Evolutionary conservation across 305 asterid genomes (phyloP), one percentile per base, ranked within the genome.

Genomic region (Rubia tinctorum): DNA sequence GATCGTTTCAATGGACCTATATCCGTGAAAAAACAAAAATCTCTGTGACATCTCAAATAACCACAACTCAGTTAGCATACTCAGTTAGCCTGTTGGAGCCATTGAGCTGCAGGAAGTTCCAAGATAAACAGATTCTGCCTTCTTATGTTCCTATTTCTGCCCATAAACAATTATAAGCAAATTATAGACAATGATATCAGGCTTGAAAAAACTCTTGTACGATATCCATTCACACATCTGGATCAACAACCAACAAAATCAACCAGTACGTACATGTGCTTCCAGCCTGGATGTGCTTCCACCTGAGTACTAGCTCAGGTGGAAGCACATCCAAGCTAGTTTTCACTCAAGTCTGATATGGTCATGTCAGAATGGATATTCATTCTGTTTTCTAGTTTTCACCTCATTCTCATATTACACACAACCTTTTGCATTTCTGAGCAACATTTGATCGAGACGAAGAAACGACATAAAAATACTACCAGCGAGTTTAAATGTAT

Each of bases 31-130:
- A 85, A 72, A 90, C 85, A 27, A 27, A 1, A 39, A 94, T 91
- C 79, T 90, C 93, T 20, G 30, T 27, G 90, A 92, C 56, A 84
- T 87, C 71, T 87, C 90, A 66, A 84, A 71, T 82, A 80, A 78
- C 68, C 90, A 89, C 72, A 89, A 79, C 80, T 79, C 96, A 84
- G 74, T 85, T 89, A 6, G 91, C 95, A 82, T 49, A 15, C 89
- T 96, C 81, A 90, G 87, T 25, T 92, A 94, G 76, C 90, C 89
- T 25, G 98, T 90, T 96, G 97, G 72, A 92, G 72, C 76, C 97
- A 92, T 56, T 86, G 84, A 73, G 88, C 86, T 73, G 90, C 91
- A 14, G 84, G 80, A 67, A 92, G 98, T 56, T 88, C 30, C 79
- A n/a, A 88, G 68, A 77, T 89, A 92, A 71, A 88, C 78, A 14